Base-by-base conservation (phyloP, 2,329 filamentous ascomycete species). In the Xylariaceae sp. region DNA sequence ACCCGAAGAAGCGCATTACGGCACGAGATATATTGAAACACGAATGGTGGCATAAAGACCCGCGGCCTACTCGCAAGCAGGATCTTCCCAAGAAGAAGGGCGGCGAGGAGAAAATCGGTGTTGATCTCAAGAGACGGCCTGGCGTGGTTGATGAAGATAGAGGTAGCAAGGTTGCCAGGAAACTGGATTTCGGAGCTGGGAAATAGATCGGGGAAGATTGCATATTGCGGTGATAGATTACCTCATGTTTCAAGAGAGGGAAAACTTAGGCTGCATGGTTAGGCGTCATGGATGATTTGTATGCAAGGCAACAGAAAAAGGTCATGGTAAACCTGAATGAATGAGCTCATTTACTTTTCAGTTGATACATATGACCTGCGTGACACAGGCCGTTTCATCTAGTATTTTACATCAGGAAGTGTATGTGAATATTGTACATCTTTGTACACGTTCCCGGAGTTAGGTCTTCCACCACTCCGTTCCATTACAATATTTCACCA, bases 1-100 rank as follows among this genome's bases (percentile, higher is more conserved):
- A 98, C 67, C 93, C 93, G n/a, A 80, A 82, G 61, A 89, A 86
- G 66, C 77, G 93, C 47, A 84, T 88, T 58, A 88, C 83, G 0
- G 88, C 91, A 0, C 74, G 79, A 27, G 80, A 87, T 52, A 85
- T 93, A 64, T 75, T 98, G 44, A 75, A 83, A 63, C 91, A 97
- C 64, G 72, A 77, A 38, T 98, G 88, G 83, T 98, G 92, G 89
- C 80, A 79, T 33, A 80, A 79, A 20, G 85, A 93, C 27, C 93
- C 93, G 1, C 81, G 82, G 55, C 92, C 93, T 2, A 95, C 89
- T 2, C 79, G 77, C 50, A 90, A 90, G 58, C 80, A 88, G 61
- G 82, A 93, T 58, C 71, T 98, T 41, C 93, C 93, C 1, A 80
- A 77, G 53, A 93, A 92, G 64, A 77, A 78, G 5, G 85, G 81